A percentile compares a stretch with the other conserved stretches of the same genome.
Evolutionary conservation across 2,329 filamentous ascomycete species (phyloP).

Genomic region (Arthrobotrys musiformis): DNA sequence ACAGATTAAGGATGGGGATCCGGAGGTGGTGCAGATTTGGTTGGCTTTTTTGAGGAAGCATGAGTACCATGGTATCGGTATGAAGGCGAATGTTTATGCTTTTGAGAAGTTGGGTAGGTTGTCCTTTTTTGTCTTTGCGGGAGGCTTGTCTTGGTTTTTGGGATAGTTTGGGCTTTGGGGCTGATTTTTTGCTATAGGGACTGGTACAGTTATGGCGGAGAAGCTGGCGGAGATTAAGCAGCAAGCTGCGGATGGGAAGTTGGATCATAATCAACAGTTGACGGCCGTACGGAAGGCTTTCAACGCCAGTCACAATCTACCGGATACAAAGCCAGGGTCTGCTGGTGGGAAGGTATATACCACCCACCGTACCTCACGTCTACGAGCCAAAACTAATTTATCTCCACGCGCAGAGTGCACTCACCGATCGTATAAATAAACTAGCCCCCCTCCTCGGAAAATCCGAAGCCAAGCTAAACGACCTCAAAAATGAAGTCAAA

Average conservation of each 20-base stretch:
- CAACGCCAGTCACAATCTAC: slow-evolving; percentile 13
- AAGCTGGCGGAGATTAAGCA: slow-evolving; percentile 37
- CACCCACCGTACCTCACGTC: not conserved
- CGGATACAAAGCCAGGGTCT: slow-evolving; percentile 1
- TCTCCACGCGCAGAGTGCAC: not conserved
- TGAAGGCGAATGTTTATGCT: slow-evolving; percentile 98
- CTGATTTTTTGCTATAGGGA: slow-evolving; percentile 36
- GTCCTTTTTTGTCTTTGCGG: not conserved
- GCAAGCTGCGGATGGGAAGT: slow-evolving; percentile 21
- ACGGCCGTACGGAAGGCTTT: slow-evolving; percentile 40
- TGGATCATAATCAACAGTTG: slow-evolving; percentile 46
- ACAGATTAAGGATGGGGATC: slow-evolving; percentile 90
- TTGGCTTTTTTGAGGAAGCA: slow-evolving; percentile 91
- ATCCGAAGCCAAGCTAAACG: not conserved
- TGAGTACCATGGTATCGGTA: slow-evolving; percentile 93
- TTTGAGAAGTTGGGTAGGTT: slow-evolving; percentile 76
- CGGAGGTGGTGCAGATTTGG: slow-evolving; percentile 90
- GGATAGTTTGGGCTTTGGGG: not conserved
- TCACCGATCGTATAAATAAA: not conserved
- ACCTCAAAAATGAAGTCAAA: slow-evolving; percentile 3
- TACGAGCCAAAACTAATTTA: not conserved
- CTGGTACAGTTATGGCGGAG: slow-evolving; percentile 31
- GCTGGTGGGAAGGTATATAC: not conserved
- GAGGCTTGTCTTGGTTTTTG: no score
- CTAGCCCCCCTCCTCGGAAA: not conserved